Conservation (phyloP, 768 basidiomycete species). For the Lactifluus pinguis region DNA sequence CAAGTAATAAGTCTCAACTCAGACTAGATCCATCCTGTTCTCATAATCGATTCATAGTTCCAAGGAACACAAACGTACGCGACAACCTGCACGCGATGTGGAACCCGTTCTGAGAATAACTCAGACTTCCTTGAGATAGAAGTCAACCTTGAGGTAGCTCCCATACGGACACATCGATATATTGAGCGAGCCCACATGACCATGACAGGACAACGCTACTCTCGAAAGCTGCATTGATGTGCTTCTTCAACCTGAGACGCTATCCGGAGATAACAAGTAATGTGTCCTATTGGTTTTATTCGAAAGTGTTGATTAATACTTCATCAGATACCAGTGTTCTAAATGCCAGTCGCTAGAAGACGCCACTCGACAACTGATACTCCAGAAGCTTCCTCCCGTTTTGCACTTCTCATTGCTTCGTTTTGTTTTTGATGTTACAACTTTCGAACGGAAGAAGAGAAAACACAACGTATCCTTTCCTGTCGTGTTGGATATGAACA, state of each 20-base stretch:
- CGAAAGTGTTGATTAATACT: neutral
- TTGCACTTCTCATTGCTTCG: slow-evolving; percentile 88
- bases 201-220: slow-evolving; percentile 51
- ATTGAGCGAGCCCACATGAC: neutral
- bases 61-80: slow-evolving; percentile 79
- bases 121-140: slow-evolving; percentile 85
- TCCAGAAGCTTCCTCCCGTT: slow-evolving; percentile 71
- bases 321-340: slow-evolving; percentile 67
- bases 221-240: slow-evolving; percentile 67
- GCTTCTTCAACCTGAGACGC: slow-evolving; percentile 56
- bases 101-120: slow-evolving; percentile 53
- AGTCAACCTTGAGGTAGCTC: slow-evolving; percentile 63
- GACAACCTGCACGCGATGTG: slow-evolving; percentile 68
- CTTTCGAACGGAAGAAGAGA: slow-evolving; percentile 80
- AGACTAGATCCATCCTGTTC: neutral
- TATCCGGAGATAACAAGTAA: slow-evolving; percentile 83
- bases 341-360: slow-evolving; percentile 63
- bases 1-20: slow-evolving; percentile 41
- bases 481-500: slow-evolving; percentile 58
- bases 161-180: neutral
- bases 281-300: slow-evolving; percentile 14
- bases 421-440: slow-evolving; percentile 79
- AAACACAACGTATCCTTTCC: slow-evolving; percentile 80
- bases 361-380: slow-evolving; percentile 67
- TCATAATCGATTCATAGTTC: slow-evolving; percentile 44